These are phyloP conservation scores for Phialophora expanda DNA, from an alignment of 2,329 filamentous ascomycete genomes.

Conservation along the genomic window DNA sequence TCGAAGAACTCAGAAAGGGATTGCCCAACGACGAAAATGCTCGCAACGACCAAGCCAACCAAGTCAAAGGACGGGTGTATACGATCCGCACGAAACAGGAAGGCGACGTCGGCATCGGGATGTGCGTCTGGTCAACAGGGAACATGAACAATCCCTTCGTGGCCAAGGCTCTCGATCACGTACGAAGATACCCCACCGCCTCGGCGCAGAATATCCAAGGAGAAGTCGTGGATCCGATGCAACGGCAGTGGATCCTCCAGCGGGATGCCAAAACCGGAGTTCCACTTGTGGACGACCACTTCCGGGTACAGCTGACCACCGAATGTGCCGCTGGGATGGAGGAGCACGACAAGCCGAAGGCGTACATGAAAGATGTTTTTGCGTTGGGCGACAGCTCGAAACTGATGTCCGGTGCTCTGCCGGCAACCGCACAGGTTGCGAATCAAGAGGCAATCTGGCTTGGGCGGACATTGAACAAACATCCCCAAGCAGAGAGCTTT, in stretches of 20 bases:
- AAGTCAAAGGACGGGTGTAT: constrained; percentile 52
- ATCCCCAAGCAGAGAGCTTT: constrained; percentile 32
- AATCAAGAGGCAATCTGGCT: constrained; percentile 65
- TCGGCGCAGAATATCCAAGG: constrained; percentile 43
- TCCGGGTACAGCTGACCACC: constrained; percentile 60
- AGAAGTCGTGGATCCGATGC: constrained; percentile 26
- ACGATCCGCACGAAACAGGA: constrained; percentile 63
- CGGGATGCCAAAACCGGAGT: constrained; percentile 55
- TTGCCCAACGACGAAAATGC: constrained; percentile 47
- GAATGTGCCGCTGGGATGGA: constrained; percentile 33
- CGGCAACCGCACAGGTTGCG: constrained; percentile 65
- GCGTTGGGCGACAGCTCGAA: constrained; percentile 62
- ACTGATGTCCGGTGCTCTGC: constrained; percentile 57
- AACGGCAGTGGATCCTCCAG: constrained; percentile 55
- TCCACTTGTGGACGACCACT: constrained; percentile 61
- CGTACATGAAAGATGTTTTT: constrained; percentile 60
- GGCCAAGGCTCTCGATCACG: constrained; percentile 49
- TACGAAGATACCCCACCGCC: constrained; percentile 44
- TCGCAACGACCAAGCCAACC: constrained; percentile 44
- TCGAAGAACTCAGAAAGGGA: constrained; percentile 59
- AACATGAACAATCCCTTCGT: constrained; percentile 63
- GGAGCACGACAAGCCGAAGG: constrained; percentile 41
- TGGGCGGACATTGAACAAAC: constrained; percentile 59
- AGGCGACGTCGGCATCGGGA: constrained; percentile 63
- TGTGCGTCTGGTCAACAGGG: constrained; percentile 66